These are phyloP conservation scores for Parietaria judaica DNA, from an alignment of 306 rosid species.

Conservation along the genomic window DNA sequence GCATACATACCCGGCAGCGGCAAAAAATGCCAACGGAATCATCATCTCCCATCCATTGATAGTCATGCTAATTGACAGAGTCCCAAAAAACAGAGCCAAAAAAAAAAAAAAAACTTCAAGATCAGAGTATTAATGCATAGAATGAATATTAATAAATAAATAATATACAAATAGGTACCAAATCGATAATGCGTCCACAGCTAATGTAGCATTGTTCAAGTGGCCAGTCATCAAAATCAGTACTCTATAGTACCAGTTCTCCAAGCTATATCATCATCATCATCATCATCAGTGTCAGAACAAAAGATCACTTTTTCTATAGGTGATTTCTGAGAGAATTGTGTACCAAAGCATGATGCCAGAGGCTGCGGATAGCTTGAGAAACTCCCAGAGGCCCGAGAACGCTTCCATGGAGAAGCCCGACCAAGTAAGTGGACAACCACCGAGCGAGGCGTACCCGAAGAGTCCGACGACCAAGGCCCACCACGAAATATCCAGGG, in stretches of 20 bases:
- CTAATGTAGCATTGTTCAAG: constrained; percentile 51
- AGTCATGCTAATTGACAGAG: too few relatives aligned
- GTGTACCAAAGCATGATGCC: constrained; percentile 3
- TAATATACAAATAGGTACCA: constrained; percentile 25
- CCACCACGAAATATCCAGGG: constrained; percentile 7
- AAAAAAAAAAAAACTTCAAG: not conserved
- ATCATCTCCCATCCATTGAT: too few relatives aligned
- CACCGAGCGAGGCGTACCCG: not conserved
- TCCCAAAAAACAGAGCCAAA: not conserved
- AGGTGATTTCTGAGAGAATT: not conserved
- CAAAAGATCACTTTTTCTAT: not conserved
- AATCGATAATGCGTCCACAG: constrained; percentile 65
- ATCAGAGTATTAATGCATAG: not conserved
- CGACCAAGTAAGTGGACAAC: constrained; percentile 1
- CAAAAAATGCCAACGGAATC: too few relatives aligned
- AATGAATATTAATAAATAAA: too few relatives aligned
- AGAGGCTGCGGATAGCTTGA: constrained; percentile 5
- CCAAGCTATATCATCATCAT: constrained; percentile 73
- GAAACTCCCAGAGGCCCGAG: constrained; percentile 2
- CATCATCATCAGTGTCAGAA: constrained; percentile 10
- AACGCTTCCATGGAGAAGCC: constrained; percentile 5
- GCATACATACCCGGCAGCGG: too few relatives aligned
- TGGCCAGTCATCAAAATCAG: constrained; percentile 60
- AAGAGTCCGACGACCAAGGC: not conserved
- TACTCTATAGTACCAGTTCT: constrained; percentile 11